These are phyloP conservation scores for Aspergillus egyptiacus DNA, from an alignment of 495 filamentous ascomycete species.

Conservation along the genomic window DNA sequence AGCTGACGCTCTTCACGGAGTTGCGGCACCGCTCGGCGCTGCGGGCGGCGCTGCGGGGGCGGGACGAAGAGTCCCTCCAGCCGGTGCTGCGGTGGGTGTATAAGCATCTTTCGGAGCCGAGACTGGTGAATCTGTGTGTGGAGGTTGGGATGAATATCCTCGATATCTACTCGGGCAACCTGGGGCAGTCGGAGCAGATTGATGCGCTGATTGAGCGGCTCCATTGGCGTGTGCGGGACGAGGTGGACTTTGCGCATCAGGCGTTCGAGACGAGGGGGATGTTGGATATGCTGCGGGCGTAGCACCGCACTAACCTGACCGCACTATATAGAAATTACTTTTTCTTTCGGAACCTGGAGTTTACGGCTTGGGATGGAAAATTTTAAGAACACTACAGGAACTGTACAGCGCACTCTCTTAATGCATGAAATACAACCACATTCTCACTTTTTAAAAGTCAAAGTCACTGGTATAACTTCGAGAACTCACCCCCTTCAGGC, in stretches of 20 bases:
- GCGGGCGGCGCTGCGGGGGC: constrained; percentile 67
- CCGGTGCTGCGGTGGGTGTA: constrained; percentile 80
- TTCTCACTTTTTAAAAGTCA: neutral
- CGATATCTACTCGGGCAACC: constrained; percentile 79
- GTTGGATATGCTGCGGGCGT: constrained; percentile 63
- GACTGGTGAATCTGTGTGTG: constrained; percentile 67
- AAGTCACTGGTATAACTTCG: constrained; percentile 46
- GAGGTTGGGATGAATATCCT: constrained; percentile 75
- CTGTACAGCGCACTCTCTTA: constrained; percentile 3
- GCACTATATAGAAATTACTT: too few relatives aligned
- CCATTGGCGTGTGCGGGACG: constrained; percentile 59
- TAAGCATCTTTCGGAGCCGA: constrained; percentile 70
- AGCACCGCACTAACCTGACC: too few relatives aligned
- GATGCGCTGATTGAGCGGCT: constrained; percentile 59
- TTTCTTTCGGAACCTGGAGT: constrained; percentile 3
- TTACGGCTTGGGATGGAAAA: constrained; percentile 1
- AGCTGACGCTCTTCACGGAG: constrained; percentile 73
- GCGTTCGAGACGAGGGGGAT: constrained; percentile 76
- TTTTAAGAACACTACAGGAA: too few relatives aligned
- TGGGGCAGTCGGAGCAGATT: constrained; percentile 67
- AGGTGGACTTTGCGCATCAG: constrained; percentile 76
- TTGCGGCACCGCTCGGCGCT: constrained; percentile 84
- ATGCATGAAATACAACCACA: neutral
- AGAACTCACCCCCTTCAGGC: constrained; percentile 68
- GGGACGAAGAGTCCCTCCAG: constrained; percentile 76